These are phyloP conservation scores for Solanum etuberosum DNA, from an alignment of 257 asterid genomes.

Conservation along the genomic window DNA sequence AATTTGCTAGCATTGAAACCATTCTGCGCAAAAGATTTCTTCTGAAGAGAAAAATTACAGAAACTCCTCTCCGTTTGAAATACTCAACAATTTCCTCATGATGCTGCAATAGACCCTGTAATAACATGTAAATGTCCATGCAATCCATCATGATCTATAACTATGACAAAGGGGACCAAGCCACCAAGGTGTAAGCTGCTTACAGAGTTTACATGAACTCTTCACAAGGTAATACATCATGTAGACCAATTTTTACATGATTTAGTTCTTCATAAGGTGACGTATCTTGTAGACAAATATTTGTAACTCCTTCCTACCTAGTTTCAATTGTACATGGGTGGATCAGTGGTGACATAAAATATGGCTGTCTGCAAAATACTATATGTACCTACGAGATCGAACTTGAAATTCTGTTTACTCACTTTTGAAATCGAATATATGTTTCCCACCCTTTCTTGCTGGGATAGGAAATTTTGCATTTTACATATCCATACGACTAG, in stretches of 20 bases:
- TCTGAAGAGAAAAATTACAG: constrained; percentile 79
- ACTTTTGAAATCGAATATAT: background rate
- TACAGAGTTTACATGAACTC: background rate
- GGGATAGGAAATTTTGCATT: background rate
- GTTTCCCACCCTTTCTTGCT: background rate
- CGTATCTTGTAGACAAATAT: background rate
- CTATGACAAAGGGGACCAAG: background rate
- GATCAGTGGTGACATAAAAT: background rate
- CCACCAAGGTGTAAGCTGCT: background rate
- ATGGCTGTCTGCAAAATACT: background rate
- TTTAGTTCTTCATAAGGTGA: background rate
- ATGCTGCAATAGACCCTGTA: constrained; percentile 78
- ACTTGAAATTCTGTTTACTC: background rate
- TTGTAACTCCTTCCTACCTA: background rate
- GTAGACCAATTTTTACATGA: background rate
- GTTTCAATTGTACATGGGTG: background rate
- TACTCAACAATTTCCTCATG: constrained; percentile 69
- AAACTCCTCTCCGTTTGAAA: constrained; percentile 76
- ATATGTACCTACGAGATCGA: background rate
- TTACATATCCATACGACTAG: background rate
- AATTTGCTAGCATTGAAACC: constrained; percentile 82
- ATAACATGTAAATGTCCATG: background rate
- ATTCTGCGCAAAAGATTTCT: constrained; percentile 76
- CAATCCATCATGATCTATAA: background rate
- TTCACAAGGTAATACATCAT: background rate